phyloP scores from a whole-genome alignment of 176 grass and related monocot genomes.

The Aegilops longissima region DNA sequence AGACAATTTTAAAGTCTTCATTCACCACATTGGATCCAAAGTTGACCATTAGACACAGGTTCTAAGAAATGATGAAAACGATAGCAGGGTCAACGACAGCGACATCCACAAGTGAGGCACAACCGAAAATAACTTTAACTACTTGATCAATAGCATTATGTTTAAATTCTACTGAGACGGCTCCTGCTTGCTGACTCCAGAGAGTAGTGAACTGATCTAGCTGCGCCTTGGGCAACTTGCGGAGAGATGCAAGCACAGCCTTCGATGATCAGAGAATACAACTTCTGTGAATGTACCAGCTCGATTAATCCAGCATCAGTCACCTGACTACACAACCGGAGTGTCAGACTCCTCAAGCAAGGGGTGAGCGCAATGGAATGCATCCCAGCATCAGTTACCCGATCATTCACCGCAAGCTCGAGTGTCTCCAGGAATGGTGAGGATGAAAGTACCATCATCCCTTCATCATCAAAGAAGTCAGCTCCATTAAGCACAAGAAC shows the following conservation, averaged over 20 bases:
- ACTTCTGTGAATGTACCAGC: conserved; percentile 21
- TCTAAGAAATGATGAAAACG: not conserved
- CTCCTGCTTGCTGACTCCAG: not conserved
- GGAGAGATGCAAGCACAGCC: conserved; percentile 40
- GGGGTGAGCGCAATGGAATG: conserved; percentile 13
- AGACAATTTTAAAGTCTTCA: not conserved
- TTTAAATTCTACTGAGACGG: not conserved
- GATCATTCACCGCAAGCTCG: conserved; percentile 32
- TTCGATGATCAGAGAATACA: conserved; percentile 39
- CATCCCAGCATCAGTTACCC: conserved; percentile 45
- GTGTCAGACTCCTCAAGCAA: conserved; percentile 40
- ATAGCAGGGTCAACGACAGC: not conserved
- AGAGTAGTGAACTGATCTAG: conserved; percentile 26
- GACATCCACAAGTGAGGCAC: not conserved
- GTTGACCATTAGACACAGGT: not conserved
- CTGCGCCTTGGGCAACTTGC: conserved; percentile 38
- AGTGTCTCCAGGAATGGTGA: conserved; percentile 38
- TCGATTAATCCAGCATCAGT: conserved; percentile 43
- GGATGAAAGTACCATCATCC: conserved; percentile 37
- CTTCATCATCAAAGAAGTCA: conserved; percentile 38
- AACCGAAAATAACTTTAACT: not conserved
- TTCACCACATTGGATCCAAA: not conserved
- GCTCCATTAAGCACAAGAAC: conserved; percentile 35
- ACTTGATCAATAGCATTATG: not conserved
- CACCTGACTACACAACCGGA: conserved; percentile 44